Evolutionary conservation across 2,329 filamentous ascomycete species (phyloP).

Genomic region (Capronia americana): DNA sequence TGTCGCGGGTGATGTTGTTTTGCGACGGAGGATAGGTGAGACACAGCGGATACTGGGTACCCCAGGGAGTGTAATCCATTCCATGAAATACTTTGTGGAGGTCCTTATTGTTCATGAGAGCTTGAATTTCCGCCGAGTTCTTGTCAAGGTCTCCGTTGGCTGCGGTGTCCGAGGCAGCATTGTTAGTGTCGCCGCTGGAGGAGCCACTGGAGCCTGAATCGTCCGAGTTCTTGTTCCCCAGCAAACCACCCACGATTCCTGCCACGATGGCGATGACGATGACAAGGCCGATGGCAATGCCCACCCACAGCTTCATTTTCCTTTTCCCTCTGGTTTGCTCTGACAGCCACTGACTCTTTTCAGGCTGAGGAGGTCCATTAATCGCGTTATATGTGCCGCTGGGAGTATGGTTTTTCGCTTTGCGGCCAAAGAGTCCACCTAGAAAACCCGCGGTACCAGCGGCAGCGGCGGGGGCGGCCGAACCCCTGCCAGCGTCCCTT

Average conservation of each 20-base stretch:
- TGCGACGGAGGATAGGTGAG: slow-evolving; percentile 78
- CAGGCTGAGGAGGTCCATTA: slow-evolving; percentile 46
- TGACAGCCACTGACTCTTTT: slow-evolving; percentile 71
- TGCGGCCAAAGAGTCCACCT: slow-evolving; percentile 49
- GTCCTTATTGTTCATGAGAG: slow-evolving; percentile 77
- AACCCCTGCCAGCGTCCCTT: slow-evolving; percentile 52
- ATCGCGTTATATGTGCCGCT: slow-evolving; percentile 66
- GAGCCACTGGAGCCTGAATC: slow-evolving; percentile 26
- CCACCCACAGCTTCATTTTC: slow-evolving; percentile 72
- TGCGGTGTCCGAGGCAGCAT: slow-evolving; percentile 65
- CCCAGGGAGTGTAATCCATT: slow-evolving; percentile 92
- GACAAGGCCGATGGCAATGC: slow-evolving; percentile 67
- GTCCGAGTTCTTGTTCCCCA: slow-evolving; percentile 61
- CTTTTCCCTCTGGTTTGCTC: slow-evolving; percentile 68
- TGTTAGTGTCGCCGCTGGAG: slow-evolving; percentile 43
- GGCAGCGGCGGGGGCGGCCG: slow-evolving; percentile 54
- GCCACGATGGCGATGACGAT: slow-evolving; percentile 74
- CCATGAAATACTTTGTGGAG: slow-evolving; percentile 94
- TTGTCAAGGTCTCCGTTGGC: slow-evolving; percentile 74
- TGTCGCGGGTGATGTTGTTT: slow-evolving; percentile 91
- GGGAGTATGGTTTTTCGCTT: slow-evolving; percentile 45
- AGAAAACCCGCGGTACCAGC: slow-evolving; percentile 52
- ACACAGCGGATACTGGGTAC: slow-evolving; percentile 88
- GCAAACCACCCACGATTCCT: slow-evolving; percentile 74
- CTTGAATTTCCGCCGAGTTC: slow-evolving; percentile 79